Evolutionary conservation across 495 filamentous ascomycete genomes (phyloP).

Genomic region (Apiosordaria backusii): DNA sequence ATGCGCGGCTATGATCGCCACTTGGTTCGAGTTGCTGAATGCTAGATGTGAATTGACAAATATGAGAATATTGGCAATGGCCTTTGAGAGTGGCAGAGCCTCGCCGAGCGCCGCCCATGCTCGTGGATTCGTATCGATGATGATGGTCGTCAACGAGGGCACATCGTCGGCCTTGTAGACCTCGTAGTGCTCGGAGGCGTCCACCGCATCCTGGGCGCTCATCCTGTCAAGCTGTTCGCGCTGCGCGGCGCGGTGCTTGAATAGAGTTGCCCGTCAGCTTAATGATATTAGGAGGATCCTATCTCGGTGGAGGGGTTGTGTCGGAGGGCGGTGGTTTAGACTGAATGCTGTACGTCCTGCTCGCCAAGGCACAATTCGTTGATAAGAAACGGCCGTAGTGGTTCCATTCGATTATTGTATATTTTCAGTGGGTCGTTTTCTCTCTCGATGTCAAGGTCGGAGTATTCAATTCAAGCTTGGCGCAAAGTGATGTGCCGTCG

Average conservation of each 20-base stretch:
- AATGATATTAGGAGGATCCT: neutral
- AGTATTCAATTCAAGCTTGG: neutral
- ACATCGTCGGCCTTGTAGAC: conserved; percentile 58
- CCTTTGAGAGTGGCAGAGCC: conserved; percentile 77
- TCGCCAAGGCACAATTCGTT: too few relatives aligned
- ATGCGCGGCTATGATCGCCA: conserved; percentile 89
- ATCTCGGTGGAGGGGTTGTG: neutral
- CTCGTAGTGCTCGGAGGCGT: conserved; percentile 83
- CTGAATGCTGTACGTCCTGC: too few relatives aligned
- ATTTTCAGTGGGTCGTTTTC: too few relatives aligned
- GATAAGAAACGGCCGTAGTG: too few relatives aligned
- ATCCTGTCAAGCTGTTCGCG: conserved; percentile 20
- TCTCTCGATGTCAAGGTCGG: too few relatives aligned
- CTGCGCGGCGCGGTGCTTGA: neutral
- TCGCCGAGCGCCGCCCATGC: conserved; percentile 80
- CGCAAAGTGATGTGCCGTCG: neutral
- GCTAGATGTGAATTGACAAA: conserved; percentile 96
- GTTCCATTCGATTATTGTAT: too few relatives aligned
- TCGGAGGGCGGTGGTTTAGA: neutral
- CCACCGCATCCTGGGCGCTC: conserved; percentile 67
- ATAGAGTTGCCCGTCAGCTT: neutral
- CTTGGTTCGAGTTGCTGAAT: conserved; percentile 85
- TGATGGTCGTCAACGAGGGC: conserved; percentile 83
- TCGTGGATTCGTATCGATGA: conserved; percentile 94
- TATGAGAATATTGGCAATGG: conserved; percentile 85